Evolutionary conservation across 2,329 filamentous ascomycete species (phyloP).

Genomic region (Alternaria sp.): DNA sequence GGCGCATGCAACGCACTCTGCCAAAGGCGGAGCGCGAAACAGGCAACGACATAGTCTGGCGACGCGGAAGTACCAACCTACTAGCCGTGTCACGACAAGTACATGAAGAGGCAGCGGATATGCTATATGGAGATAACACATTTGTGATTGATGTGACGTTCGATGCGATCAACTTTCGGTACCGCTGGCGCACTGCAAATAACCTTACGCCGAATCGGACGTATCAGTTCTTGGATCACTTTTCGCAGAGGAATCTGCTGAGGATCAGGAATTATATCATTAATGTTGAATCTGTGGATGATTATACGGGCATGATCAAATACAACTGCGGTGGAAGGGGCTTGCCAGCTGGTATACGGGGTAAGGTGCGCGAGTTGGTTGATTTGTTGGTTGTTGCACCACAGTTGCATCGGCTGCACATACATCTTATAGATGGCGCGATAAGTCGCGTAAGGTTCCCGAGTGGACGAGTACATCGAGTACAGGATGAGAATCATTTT

Average conservation of each 20-base stretch:
- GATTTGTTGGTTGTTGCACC: constrained; percentile 44
- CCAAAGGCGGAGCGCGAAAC: constrained; percentile 37
- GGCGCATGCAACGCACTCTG: constrained; percentile 41
- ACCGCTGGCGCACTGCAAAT: constrained; percentile 55
- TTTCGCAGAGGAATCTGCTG: constrained; percentile 53
- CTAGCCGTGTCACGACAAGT: constrained; percentile 54
- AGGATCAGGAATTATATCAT: constrained; percentile 55
- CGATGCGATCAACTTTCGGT: constrained; percentile 55
- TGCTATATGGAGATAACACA: constrained; percentile 58
- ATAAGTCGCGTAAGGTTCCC: constrained; percentile 40
- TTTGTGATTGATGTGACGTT: constrained; percentile 59
- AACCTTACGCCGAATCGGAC: constrained; percentile 53
- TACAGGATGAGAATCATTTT: constrained; percentile 45
- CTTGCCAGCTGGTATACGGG: constrained; percentile 53
- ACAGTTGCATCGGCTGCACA: constrained; percentile 36
- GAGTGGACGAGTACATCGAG: constrained; percentile 44
- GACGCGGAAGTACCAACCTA: constrained; percentile 52
- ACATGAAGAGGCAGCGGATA: constrained; percentile 55
- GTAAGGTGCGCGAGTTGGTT: constrained; percentile 54
- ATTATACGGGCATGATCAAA: constrained; percentile 62
- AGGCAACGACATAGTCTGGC: constrained; percentile 54
- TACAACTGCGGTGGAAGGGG: constrained; percentile 59
- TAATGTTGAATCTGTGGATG: constrained; percentile 59
- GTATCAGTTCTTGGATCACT: constrained; percentile 54
- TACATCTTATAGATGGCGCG: constrained; percentile 45